Percentiles rank a stretch among this genome's conserved stretches.
These are phyloP conservation scores for Tripidium arundinaceum DNA, from an alignment of 202 grass and related monocot species.

Conservation along the genomic window DNA sequence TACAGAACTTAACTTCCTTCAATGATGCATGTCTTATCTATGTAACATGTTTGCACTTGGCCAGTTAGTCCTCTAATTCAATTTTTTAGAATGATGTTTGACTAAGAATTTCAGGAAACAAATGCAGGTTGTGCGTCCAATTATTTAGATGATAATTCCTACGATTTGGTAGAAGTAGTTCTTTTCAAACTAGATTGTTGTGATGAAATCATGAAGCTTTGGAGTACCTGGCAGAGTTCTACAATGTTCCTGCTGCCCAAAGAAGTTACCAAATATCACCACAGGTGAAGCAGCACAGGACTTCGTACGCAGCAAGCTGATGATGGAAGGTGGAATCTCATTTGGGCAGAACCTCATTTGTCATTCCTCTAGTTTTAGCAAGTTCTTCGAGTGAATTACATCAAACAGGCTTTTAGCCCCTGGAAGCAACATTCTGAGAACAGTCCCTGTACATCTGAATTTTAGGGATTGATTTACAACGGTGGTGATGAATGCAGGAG, in stretches of 20 bases:
- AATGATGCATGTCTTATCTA: not conserved
- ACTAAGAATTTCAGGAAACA: not conserved
- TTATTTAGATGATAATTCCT: not conserved
- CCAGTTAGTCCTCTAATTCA: not conserved
- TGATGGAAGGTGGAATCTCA: no score
- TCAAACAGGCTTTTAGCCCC: no score
- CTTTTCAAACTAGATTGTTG: slow-evolving; percentile 2
- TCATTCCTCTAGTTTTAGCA: no score
- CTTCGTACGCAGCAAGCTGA: slow-evolving; percentile 22
- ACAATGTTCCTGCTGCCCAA: slow-evolving; percentile 24
- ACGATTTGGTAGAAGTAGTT: not conserved
- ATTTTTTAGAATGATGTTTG: not conserved
- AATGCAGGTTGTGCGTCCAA: not conserved
- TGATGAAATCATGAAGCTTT: slow-evolving; percentile 45
- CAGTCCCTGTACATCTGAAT: not conserved
- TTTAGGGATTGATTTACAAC: not conserved
- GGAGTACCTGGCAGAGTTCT: slow-evolving; percentile 78
- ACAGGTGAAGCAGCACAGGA: slow-evolving; percentile 23
- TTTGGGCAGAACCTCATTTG: no score
- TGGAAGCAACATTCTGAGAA: not conserved
- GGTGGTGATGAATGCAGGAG: not conserved
- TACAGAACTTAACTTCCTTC: slow-evolving; percentile 4
- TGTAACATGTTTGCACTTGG: not conserved
- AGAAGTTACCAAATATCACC: slow-evolving; percentile 42
- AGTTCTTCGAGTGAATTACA: no score